A percentile compares a stretch with the other conserved stretches of the same genome.
Evolutionary conservation across 257 asterid genomes (phyloP).

Genomic region (Capsicum baccatum): DNA sequence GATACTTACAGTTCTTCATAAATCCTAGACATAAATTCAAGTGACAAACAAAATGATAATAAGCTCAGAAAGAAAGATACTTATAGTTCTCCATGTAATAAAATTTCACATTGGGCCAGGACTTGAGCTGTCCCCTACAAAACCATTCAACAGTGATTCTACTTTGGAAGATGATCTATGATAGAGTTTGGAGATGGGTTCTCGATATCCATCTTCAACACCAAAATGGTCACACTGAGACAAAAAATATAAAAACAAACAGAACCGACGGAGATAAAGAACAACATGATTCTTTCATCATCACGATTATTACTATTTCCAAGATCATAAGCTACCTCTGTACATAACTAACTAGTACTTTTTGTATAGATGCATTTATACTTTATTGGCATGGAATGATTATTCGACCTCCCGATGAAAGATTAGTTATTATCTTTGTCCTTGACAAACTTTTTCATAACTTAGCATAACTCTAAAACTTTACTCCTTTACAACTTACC

Average conservation of each 20-base stretch:
- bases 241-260: too few relatives aligned
- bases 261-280: too few relatives aligned
- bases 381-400: neutral
- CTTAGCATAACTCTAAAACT: neutral
- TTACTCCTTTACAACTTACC: neutral
- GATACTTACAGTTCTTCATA: conserved; percentile 25
- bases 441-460: neutral
- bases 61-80: too few relatives aligned
- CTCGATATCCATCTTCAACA: conserved; percentile 59
- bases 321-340: neutral
- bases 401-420: neutral
- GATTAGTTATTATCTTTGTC: neutral
- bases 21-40: too few relatives aligned
- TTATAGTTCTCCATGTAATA: conserved; percentile 28
- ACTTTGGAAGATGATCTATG: conserved; percentile 81
- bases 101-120: conserved; percentile 35
- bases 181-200: conserved; percentile 45
- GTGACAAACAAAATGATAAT: too few relatives aligned
- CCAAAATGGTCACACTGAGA: too few relatives aligned
- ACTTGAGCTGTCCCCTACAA: conserved; percentile 66
- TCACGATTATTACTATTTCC: neutral
- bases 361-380: neutral
- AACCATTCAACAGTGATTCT: conserved; percentile 89
- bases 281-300: neutral
- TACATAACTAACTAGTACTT: neutral